Conservation (phyloP, 2,329 filamentous ascomycete species). For the Trichoderma guizhouense region DNA sequence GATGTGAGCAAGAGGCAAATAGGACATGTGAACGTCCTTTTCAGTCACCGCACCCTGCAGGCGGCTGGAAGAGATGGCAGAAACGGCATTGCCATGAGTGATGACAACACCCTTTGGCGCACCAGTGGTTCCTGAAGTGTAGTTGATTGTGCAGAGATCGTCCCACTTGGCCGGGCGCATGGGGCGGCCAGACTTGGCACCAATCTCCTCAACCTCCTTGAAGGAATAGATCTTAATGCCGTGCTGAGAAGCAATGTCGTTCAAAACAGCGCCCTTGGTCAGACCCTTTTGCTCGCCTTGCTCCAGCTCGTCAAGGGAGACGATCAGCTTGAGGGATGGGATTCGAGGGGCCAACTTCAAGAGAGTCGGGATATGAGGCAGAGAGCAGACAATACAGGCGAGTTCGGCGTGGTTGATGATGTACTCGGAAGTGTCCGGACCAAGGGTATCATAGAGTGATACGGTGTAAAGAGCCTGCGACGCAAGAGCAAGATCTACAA, state of each 20-base stretch:
- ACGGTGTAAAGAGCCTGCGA: slow-evolving; percentile 87
- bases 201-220: slow-evolving; percentile 75
- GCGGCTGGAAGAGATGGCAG: slow-evolving; percentile 63
- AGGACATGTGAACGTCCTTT: slow-evolving; percentile 71
- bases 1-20: slow-evolving; percentile 91
- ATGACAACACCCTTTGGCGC: slow-evolving; percentile 80
- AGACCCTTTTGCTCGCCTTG: slow-evolving; percentile 71
- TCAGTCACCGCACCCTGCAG: slow-evolving; percentile 48
- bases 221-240: slow-evolving; percentile 80
- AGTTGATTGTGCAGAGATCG: slow-evolving; percentile 86
- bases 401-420: slow-evolving; percentile 90
- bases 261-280: slow-evolving; percentile 77
- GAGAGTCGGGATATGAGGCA: slow-evolving; percentile 77
- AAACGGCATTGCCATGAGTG: slow-evolving; percentile 76
- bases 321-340: slow-evolving; percentile 79
- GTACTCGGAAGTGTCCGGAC: slow-evolving; percentile 86
- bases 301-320: slow-evolving; percentile 81
- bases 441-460: slow-evolving; percentile 93
- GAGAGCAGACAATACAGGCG: slow-evolving; percentile 69
- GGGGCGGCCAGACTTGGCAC: slow-evolving; percentile 64
- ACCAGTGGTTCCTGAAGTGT: slow-evolving; percentile 82
- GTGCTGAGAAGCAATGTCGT: slow-evolving; percentile 67
- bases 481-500: slow-evolving; percentile 74
- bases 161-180: slow-evolving; percentile 69
- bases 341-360: slow-evolving; percentile 75